Base-by-base conservation (phyloP, 441 rosid genomes). In the Euphorbia schlechtendalii region DNA sequence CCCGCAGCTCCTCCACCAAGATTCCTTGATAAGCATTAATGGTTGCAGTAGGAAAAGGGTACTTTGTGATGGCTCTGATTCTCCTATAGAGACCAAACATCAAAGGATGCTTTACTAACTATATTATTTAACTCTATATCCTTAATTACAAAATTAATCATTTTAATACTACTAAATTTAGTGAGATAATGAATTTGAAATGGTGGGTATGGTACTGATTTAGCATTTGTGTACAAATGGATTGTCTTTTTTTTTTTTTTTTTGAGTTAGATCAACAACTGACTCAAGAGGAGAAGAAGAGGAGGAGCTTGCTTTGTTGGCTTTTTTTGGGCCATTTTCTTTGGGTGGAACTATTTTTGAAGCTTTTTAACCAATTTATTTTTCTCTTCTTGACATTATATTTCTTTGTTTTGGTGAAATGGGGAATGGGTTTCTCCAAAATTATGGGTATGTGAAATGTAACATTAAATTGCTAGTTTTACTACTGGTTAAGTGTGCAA, bases 21-120 rank as follows among this genome's bases (percentile, higher is more conserved):
- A 81, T 69, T 75, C 92, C 53, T 65, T 81, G 55, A 62, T 49
- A 61, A 76, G 32, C 51, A 28, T 32, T 56, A 49, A 56, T 38
- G 71, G 84, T 78, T 14, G 88, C 66, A 74, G 76, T 49, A 80
- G 86, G 79, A 93, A 93, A 81, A 86, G 96, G 72, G 83, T 73
- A 49, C 74, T 72, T 24, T 75, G 67, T 48, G 84, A 86, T 41
- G 88, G 74, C 59, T 80, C 84, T 60, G 79, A 81, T 30, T 84
- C 85, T 57, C 80, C 89, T 25, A 67, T 76, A 43, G 87, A 78
- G 59, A 71, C 82, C 61, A 93, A 90, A 77, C 80, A 72, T 73
- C 95, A 81, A 68, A 84, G 85, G 65, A 71, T 86, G 64, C 76
- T 71, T 43, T 63, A 36, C 52, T 53, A 71, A 61, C 56, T 59